Conservation (phyloP, 345 rosid genomes). For the Eucalyptus sideroxylon region DNA sequence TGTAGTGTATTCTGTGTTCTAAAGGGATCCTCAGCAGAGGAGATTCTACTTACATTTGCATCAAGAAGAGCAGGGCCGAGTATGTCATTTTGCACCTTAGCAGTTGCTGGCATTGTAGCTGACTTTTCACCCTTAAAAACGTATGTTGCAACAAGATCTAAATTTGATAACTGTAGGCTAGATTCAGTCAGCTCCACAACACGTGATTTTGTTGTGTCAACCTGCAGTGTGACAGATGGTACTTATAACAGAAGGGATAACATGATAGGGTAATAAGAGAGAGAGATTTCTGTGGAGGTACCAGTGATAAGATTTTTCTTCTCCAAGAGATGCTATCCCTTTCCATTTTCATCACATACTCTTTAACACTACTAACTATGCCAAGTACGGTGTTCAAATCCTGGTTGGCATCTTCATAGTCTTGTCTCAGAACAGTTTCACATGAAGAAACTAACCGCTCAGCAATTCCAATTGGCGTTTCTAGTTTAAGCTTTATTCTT, state of each 20-base stretch:
- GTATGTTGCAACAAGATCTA: slow-evolving; percentile 57
- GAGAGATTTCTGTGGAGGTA: slow-evolving; percentile 6
- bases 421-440: slow-evolving; percentile 51
- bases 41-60: slow-evolving; percentile 47
- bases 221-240: slow-evolving; percentile 26
- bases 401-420: slow-evolving; percentile 36
- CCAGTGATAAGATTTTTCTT: slow-evolving; percentile 52
- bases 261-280: not conserved
- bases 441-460: slow-evolving; percentile 65
- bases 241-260: not conserved
- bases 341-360: slow-evolving; percentile 47
- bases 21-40: not conserved
- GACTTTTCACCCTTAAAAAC: slow-evolving; percentile 50
- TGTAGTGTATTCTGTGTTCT: not conserved
- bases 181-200: slow-evolving; percentile 67
- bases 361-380: slow-evolving; percentile 47
- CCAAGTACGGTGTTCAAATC: slow-evolving; percentile 48
- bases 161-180: slow-evolving; percentile 67
- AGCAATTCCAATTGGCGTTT: slow-evolving; percentile 78
- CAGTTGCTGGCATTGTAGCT: slow-evolving; percentile 32
- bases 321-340: slow-evolving; percentile 79
- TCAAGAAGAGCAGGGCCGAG: slow-evolving; percentile 68
- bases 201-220: slow-evolving; percentile 54
- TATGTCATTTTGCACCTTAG: slow-evolving; percentile 56
- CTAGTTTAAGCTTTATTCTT: slow-evolving; percentile 88